Evolutionary conservation across 768 basidiomycete species (phyloP).

Genomic region (Panus rudis): DNA sequence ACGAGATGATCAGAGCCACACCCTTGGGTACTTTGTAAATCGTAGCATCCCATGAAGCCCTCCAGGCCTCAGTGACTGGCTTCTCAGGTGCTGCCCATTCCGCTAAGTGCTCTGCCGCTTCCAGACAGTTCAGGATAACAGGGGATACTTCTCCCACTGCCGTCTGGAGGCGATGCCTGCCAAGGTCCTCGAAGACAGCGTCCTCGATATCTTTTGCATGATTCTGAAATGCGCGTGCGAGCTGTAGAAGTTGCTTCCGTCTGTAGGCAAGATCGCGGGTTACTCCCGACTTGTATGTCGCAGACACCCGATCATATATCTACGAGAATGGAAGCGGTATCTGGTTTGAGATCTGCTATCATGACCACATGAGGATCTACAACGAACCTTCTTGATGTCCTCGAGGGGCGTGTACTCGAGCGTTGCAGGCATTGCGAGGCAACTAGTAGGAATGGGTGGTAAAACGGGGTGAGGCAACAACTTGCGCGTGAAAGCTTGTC

Average conservation of each 20-base stretch:
- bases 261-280: constrained; percentile 50
- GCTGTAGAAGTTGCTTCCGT: constrained; percentile 53
- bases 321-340: constrained; percentile 9
- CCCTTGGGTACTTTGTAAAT: constrained; percentile 54
- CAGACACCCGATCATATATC: constrained; percentile 33
- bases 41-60: constrained; percentile 45
- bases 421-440: constrained; percentile 6
- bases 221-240: constrained; percentile 55
- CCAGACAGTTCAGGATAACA: constrained; percentile 34
- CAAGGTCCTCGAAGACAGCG: constrained; percentile 28
- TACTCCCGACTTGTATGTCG: constrained; percentile 41
- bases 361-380: too few relatives aligned
- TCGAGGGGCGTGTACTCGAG: constrained; percentile 7
- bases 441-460: too few relatives aligned
- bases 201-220: constrained; percentile 45
- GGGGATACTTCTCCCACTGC: constrained; percentile 34
- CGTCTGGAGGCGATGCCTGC: constrained; percentile 17
- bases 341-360: too few relatives aligned
- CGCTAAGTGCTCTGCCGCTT: constrained; percentile 43
- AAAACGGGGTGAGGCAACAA: too few relatives aligned
- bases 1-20: constrained; percentile 54
- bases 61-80: constrained; percentile 31
- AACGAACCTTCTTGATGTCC: constrained; percentile 7
- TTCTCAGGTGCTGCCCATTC: constrained; percentile 48
- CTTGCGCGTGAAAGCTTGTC: too few relatives aligned